Conservation (phyloP, 768 basidiomycete species). For the Collybiopsis luxurians region DNA sequence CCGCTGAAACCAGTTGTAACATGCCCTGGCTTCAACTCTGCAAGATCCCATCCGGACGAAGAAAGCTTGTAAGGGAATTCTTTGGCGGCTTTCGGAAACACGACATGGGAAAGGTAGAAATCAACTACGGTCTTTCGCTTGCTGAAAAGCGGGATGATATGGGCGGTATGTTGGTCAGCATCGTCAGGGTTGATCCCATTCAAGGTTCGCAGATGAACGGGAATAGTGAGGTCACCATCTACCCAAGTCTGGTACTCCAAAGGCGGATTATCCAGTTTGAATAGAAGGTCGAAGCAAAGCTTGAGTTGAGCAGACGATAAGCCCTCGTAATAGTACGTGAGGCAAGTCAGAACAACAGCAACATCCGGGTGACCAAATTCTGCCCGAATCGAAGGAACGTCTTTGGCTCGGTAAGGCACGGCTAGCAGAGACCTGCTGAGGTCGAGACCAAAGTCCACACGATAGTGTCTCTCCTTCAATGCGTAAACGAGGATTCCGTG, state of each 20-base stretch:
- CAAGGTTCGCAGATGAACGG: constrained; percentile 24
- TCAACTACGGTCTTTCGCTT: constrained; percentile 36
- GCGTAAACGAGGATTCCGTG: constrained; percentile 37
- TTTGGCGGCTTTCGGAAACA: constrained; percentile 50
- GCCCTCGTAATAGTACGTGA: constrained; percentile 49
- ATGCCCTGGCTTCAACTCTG: constrained; percentile 29
- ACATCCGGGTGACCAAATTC: constrained; percentile 57
- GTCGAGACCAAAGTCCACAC: constrained; percentile 52
- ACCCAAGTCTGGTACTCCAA: constrained; percentile 42
- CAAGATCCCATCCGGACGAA: constrained; percentile 53
- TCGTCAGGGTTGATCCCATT: constrained; percentile 46
- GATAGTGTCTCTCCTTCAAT: constrained; percentile 39
- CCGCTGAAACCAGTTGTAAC: constrained; percentile 52
- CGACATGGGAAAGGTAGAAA: constrained; percentile 43
- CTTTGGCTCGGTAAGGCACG: constrained; percentile 54
- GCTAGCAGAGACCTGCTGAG: constrained; percentile 40
- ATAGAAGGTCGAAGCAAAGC: constrained; percentile 33
- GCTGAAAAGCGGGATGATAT: constrained; percentile 31
- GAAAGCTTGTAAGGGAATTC: constrained; percentile 46
- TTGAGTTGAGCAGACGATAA: constrained; percentile 35
- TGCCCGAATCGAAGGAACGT: constrained; percentile 40
- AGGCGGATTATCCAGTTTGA: constrained; percentile 37
- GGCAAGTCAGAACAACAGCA: constrained; percentile 40
- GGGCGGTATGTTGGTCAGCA: constrained; percentile 20
- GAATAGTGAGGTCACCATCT: constrained; percentile 20